Evolutionary conservation across 768 basidiomycete species (phyloP), one percentile per base, ranked within the genome.

Genomic region (Cystobasidium tubakii): DNA sequence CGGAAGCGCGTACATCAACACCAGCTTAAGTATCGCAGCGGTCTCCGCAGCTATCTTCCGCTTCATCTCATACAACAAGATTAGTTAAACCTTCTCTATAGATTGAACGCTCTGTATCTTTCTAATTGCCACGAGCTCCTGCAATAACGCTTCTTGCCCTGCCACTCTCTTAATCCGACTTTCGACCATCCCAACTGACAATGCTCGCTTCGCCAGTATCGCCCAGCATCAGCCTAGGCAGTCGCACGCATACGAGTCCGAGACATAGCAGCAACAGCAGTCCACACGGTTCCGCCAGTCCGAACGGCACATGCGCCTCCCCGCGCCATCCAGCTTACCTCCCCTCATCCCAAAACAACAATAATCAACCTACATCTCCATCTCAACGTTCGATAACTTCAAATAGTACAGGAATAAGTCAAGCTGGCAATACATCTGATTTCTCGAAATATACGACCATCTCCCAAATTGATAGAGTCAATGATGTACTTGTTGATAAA

Each of bases 401-500:
- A 60, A 60, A 12, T 60, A 60, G 57, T 29, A 6, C 57, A 34
- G 33, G 15, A 12, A 4, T 2, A 17, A 31, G 13, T 29, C 27
- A n/a, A n/a, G 15, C 57, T 25, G 10, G 10, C 21, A n/a, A 10
- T 29, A 60, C 25, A 7, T 60, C 57, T 4, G 29, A 34, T 60
- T 60, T 15, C 21, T 60, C 57, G 3, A 60, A 34, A 60, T 60
- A 60, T 29, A 60, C 57, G 6, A 29, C 57, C 29, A 27, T 15
- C 15, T 60, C 57, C 6, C 57, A 60, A 60, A 29, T 60, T 29
- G 57, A 60, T 29, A 27, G 57, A 27, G 57, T 60, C 13, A 27
- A 60, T 60, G 57, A 60, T 60, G 57, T 60, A 29, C 33, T 60
- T 27, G 29, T 29, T 12, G 57, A 60, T 60, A 60, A 60, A 60